A percentile compares a stretch with the other conserved stretches of the same genome.
phyloP scores from a whole-genome alignment of 108 stramenopile species.

The Bacterosira constricta region DNA sequence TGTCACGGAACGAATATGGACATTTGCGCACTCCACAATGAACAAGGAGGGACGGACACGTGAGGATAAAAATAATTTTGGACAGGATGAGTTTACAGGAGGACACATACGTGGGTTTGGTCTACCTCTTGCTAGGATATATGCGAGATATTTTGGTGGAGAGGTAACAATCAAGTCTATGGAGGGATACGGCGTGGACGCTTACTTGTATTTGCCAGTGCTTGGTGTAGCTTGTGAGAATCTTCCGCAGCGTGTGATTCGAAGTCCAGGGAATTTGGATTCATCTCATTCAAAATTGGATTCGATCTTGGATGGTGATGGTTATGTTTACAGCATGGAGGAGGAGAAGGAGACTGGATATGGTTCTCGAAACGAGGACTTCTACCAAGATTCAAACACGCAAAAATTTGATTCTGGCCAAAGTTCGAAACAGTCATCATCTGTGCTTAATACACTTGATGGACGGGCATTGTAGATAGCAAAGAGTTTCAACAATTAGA shows the following conservation, averaged over 20 bases:
- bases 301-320: slow-evolving; percentile 26
- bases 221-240: slow-evolving; percentile 89
- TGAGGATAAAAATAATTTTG: slow-evolving; percentile 63
- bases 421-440: slow-evolving; percentile 5
- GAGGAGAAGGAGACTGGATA: slow-evolving; percentile 16
- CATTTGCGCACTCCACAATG: slow-evolving; percentile 94
- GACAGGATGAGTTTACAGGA: slow-evolving; percentile 59
- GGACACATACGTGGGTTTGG: slow-evolving; percentile 91
- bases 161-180: slow-evolving; percentile 95
- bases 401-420: slow-evolving; percentile 2
- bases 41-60: slow-evolving; percentile 46
- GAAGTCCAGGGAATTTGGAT: slow-evolving; percentile 79
- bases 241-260: slow-evolving; percentile 70
- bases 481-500: too few species aligned
- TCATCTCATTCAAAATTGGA: slow-evolving; percentile 26
- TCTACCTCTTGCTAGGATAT: slow-evolving; percentile 93
- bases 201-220: slow-evolving; percentile 91
- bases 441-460: slow-evolving; percentile 29
- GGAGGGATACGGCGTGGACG: slow-evolving; percentile 99
- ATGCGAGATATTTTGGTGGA: slow-evolving; percentile 98
- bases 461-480: slow-evolving; percentile 33
- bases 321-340: slow-evolving; percentile 8
- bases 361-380: slow-evolving; percentile 30
- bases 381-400: slow-evolving; percentile 25
- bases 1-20: slow-evolving; percentile 88